These are phyloP conservation scores for Tetrapisispora taiwanensis DNA, from an alignment of 805 yeast species.

Conservation along the genomic window DNA sequence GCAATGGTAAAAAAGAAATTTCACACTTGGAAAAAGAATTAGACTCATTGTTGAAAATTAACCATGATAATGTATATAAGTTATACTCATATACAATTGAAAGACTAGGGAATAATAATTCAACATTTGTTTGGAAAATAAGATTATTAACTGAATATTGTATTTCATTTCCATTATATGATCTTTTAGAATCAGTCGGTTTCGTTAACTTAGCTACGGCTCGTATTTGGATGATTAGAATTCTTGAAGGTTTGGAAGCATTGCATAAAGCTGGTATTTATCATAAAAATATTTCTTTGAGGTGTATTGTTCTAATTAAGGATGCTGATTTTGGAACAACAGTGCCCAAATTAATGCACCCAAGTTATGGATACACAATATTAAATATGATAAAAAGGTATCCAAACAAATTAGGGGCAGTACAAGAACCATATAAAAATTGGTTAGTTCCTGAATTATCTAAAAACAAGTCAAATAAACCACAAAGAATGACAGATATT, in stretches of 20 bases:
- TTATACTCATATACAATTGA: constrained; percentile 70
- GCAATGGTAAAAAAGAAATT: constrained; percentile 63
- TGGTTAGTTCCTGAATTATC: constrained; percentile 81
- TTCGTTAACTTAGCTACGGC: constrained; percentile 64
- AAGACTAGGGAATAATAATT: constrained; percentile 30
- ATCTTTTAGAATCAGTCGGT: constrained; percentile 56
- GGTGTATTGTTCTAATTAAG: constrained; percentile 45
- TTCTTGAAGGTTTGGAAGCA: constrained; percentile 75
- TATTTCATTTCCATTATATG: constrained; percentile 48
- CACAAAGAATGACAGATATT: constrained; percentile 77
- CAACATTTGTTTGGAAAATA: constrained; percentile 51
- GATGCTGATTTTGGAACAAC: constrained; percentile 45
- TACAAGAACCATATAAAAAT: constrained; percentile 15
- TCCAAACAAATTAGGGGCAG: constrained; percentile 27
- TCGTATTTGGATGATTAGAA: constrained; percentile 78
- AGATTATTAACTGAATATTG: constrained; percentile 59
- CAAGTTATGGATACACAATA: constrained; percentile 47
- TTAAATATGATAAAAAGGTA: constrained; percentile 32
- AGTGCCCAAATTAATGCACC: constrained; percentile 47
- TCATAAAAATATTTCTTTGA: constrained; percentile 58
- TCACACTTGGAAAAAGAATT: constrained; percentile 69
- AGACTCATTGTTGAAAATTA: constrained; percentile 45
- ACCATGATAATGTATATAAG: constrained; percentile 56
- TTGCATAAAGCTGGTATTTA: constrained; percentile 77
- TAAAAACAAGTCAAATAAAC: constrained; percentile 31